Percentiles rank a stretch among this genome's conserved stretches.
Conservation (phyloP, 306 rosid genomes). For the Ammopiptanthus mongolicus region DNA sequence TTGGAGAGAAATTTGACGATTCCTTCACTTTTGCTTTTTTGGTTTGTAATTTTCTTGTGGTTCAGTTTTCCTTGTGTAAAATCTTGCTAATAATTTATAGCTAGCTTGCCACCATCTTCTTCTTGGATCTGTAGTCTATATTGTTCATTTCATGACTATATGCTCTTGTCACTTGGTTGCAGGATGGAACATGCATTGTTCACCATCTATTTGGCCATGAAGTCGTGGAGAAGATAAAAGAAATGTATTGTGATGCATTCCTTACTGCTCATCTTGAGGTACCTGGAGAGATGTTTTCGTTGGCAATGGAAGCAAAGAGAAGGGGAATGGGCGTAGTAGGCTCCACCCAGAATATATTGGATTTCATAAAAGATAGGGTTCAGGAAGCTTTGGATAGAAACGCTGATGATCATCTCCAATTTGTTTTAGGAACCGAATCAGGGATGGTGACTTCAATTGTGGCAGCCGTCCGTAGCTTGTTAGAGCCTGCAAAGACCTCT, state of each 20-base stretch:
- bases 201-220: slow-evolving; percentile 93
- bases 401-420: slow-evolving; percentile 77
- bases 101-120: not conserved
- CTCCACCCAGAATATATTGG: slow-evolving; percentile 86
- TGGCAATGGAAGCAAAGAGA: slow-evolving; percentile 98
- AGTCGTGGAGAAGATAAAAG: slow-evolving; percentile 87
- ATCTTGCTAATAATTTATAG: not conserved
- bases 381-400: slow-evolving; percentile 82
- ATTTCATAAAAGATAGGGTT: slow-evolving; percentile 81
- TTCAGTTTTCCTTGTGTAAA: not conserved
- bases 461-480: slow-evolving; percentile 65
- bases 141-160: slow-evolving; percentile 24
- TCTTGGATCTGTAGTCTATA: not conserved
- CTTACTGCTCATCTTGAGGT: slow-evolving; percentile 98
- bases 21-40: not conserved
- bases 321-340: slow-evolving; percentile 99
- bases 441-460: slow-evolving; percentile 98
- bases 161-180: slow-evolving; percentile 19
- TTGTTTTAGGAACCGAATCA: slow-evolving; percentile 91
- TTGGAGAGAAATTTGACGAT: not conserved
- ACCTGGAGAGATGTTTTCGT: slow-evolving; percentile 97
- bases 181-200: slow-evolving; percentile 96
- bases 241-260: slow-evolving; percentile 89
- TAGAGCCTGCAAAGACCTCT: slow-evolving; percentile 44
- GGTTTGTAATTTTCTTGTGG: not conserved